Conservation (phyloP, 345 rosid species). For the Hypericum androsaemum region DNA sequence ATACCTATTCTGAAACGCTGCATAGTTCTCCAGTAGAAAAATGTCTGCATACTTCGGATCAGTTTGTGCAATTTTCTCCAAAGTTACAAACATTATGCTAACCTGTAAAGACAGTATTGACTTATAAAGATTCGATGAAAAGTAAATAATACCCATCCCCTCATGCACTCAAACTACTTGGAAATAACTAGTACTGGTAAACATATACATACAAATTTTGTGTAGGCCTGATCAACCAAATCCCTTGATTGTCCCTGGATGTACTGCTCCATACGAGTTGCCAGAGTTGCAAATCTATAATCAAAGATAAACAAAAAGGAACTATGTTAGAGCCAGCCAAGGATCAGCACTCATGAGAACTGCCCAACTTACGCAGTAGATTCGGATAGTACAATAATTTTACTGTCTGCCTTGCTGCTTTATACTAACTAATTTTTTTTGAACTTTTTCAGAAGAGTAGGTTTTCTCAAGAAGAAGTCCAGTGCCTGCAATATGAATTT, state of each 20-base stretch:
- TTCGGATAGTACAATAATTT: too few species aligned
- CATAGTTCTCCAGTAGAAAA: conserved; percentile 90
- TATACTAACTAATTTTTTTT: too few species aligned
- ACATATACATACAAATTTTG: conserved; percentile 68
- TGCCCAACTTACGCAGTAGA: too few species aligned
- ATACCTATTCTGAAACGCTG: conserved; percentile 95
- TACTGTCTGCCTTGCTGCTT: too few species aligned
- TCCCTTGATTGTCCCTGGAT: conserved; percentile 97
- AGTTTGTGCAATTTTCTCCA: conserved; percentile 87
- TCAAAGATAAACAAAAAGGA: background rate
- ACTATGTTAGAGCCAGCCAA: too few species aligned
- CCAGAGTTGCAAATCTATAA: conserved; percentile 86
- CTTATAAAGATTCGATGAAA: background rate
- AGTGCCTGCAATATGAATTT: too few species aligned
- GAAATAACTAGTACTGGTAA: background rate
- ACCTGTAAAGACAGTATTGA: conserved; percentile 46
- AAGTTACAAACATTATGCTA: conserved; percentile 84
- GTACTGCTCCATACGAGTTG: conserved; percentile 99
- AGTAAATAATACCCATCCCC: background rate
- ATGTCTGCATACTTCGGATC: conserved; percentile 92
- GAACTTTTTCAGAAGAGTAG: too few species aligned
- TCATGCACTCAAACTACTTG: background rate
- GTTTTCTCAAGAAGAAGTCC: too few species aligned
- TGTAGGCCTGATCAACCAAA: conserved; percentile 95
- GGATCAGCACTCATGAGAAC: too few species aligned